Evolutionary conservation across 2,329 filamentous ascomycete genomes (phyloP), one percentile per base, ranked within the genome.

Genomic region (Mollisia scopiformis): DNA sequence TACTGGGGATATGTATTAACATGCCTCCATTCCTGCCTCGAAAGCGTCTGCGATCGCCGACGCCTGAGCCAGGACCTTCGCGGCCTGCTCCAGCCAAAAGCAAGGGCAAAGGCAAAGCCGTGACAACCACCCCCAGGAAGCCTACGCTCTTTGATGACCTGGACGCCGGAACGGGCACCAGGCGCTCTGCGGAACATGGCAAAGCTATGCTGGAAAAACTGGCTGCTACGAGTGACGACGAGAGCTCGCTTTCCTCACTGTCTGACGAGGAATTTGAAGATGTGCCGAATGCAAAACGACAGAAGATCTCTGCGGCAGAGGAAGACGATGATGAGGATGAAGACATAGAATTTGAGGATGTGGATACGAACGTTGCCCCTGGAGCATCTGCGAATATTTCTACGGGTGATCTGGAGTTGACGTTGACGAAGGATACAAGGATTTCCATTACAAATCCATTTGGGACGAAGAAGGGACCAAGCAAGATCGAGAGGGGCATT

Each of bases 401-500:
- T 1, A 80, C 85, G 1, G 88, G 88, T 11, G 89, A 93, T 70
- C 79, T 96, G 33, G 88, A 94, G 66, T 78, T 96, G 68, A 94
- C 89, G 0, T 77, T 96, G 30, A 80, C 80, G 35, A 81, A 80
- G 66, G 84, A 86, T 60, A 80, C 82, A 8, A 77, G 83, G 23
- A 82, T 88, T n/a, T 84, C 85, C 0, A 74, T 89, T 28, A 82
- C 82, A 10, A 88, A 88, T 65, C 79, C 84, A 0, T 79, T 85
- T 47, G 85, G 86, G 23, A 79, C 80, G 19, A 97, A 92, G 75
- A 97, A 94, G 72, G 93, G 92, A 0, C 90, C 91, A 0, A 90
- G 91, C 2, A 97, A 97, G 76, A 86, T 90, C 28, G 92, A 97
- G 72, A 86, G 92, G 55, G 84, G 87, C 62, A 90, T 94, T 58